Base-by-base conservation (phyloP, 1,284 basidiomycete species). In the Earliella scabrosa region DNA sequence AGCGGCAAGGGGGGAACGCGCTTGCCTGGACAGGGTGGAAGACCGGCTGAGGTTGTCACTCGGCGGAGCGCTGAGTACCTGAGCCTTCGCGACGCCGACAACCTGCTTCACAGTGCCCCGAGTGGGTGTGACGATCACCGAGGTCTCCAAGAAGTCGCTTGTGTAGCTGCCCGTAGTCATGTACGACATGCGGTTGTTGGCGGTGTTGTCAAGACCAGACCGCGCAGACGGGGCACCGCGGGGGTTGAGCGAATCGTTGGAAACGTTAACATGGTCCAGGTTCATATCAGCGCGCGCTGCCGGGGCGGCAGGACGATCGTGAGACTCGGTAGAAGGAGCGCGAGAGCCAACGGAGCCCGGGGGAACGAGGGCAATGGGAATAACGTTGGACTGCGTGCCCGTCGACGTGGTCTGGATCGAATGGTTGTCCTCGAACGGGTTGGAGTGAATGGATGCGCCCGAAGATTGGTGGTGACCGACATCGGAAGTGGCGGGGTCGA, bases 331-430 rank as follows among this genome's bases (percentile, higher is more conserved):
- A 13, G 78, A 77, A 35, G 71, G 62, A 36, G 36, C 65, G 71
- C 59, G 66, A 63, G 65, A 56, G 2, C 53, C 54, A 18, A 72
- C 70, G 9, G 80, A 79, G 18, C 82, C 81, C 20, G 87, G 82
- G n/a, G 87, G 75, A 34, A 92, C 87, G 49, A 92, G 78, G 4
- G 89, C 89, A 61, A 92, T 93, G 56, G 90, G 90, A 53, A 93
- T 93, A 61, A 91, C 90, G 66, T 93, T 92, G 14, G 90, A 90
- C 68, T 88, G 86, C 11, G 88, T 87, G 50, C 82, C 80, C 20
- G 86, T 85, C 16, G 82, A 82, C 1, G 78, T 77, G 16, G 90
- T 92, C 71, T 90, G 87, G 56, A 92, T 92, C 20, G 90, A 91
- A 52, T 87, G 82, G 31, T 70, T 75, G 68, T 92, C 90, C 36